Evolutionary conservation across 2,329 filamentous ascomycete genomes (phyloP), one percentile per base, ranked within the genome.

Genomic region (Fusarium transvaalense): DNA sequence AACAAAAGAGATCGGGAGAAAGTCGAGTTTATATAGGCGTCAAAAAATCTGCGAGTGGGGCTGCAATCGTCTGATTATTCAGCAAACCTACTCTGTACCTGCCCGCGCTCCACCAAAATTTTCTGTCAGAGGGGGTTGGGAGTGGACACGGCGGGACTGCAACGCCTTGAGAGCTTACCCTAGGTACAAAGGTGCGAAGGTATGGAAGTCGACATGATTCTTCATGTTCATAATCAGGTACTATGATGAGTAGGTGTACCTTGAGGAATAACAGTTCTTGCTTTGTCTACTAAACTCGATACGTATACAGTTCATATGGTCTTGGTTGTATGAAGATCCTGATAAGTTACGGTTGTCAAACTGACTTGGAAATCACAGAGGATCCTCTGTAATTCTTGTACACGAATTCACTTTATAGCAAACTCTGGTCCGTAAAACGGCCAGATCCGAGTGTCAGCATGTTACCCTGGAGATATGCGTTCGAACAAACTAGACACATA

Each of bases 1-100:
- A 76, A 77, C 76, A 78, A 78, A 79, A 76, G 67, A 73, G 68
- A 78, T 65, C 43, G 64, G 63, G 27, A 54, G 53, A 37, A 46
- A 23, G 38, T 62, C 42, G 56, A 51, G 47, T 51, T 74, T 58
- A 76, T 74, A 78, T 74, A 74, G 67, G 51, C 10, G 61, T 56
- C 4, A 25, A 37, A 38, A 45, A 21, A 31, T 42, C 15, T 19
- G n/a, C 0, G 2, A n/a, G 75, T 75, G 76, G 77, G 70, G 46
- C 65, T 19, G 12, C 31, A 7, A 12, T 12, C 15, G 25, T 12
- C 6, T 39, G 12, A 14, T 74, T 70, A 74, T 55, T 74, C 63
- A 74, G 59, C 58, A 52, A 10, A 5, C 15, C n/a, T n/a, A n/a
- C 21, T 25, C 23, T 17, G 7, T 27, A 10, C 15, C 15, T 4